Evolutionary conservation across 495 filamentous ascomycete genomes (phyloP), one percentile per base, ranked within the genome.

Genomic region (Hypoxylon fuscum): DNA sequence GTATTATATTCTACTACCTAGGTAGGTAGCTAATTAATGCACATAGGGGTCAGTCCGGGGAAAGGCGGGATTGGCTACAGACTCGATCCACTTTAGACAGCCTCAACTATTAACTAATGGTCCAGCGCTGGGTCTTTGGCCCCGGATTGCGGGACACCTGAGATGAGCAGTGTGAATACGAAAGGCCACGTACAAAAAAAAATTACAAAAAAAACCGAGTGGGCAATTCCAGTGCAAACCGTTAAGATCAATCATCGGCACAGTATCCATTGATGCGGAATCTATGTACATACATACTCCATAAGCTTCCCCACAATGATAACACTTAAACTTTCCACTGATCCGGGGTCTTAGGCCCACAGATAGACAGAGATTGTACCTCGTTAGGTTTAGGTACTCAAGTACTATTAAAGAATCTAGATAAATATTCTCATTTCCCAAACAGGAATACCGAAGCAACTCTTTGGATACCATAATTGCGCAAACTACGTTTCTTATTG

Each of bases 371-470:
- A 61, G 8, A 52, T 47, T 32, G 32, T 66, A 44, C 62, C 51
- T 51, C 9, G 43, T 60, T 59, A 50, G 55, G 62, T 23, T 55
- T 50, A 55, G n/a, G n/a, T n/a, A n/a, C n/a, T n/a, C n/a, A n/a
- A n/a, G n/a, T n/a, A n/a, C n/a, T n/a, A n/a, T n/a, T n/a, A n/a
- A n/a, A 53, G 27, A 29, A 49, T 47, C 45, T 31, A 52, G 55
- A 42, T 37, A 27, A 27, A 55, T 59, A 25, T 18, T 41, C 32
- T 66, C 45, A 44, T 59, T 44, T 40, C 64, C 54, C 17, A 42
- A 59, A 55, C n/a, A 55, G 59, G 64, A n/a, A 68, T 59, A 59
- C 64, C 64, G 64, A 68, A 53, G 59, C 59, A 64, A 54, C 59
- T 52, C 47, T 60, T 62, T 58, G 57, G 31, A 23, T 43, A 35